Evolutionary conservation across 495 filamentous ascomycete species (phyloP).

Genomic region (Corynascus novoguineensis): DNA sequence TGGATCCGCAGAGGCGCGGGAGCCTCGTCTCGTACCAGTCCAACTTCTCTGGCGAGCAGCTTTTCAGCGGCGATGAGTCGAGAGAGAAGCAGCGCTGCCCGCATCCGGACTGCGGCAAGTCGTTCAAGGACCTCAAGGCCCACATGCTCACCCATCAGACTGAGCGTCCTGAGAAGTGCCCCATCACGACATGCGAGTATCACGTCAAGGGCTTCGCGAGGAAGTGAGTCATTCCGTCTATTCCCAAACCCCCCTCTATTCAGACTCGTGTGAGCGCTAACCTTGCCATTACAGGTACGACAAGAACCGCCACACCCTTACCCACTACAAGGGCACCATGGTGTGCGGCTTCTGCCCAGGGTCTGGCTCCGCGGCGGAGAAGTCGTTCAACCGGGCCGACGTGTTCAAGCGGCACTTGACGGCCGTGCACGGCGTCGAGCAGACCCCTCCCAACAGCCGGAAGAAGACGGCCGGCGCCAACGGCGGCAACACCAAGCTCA

Average conservation of each 20-base stretch:
- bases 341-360: conserved; percentile 98
- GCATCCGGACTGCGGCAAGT: conserved; percentile 75
- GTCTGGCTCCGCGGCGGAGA: conserved; percentile 86
- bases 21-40: conserved; percentile 32
- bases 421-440: conserved; percentile 90
- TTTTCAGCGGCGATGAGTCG: conserved; percentile 53
- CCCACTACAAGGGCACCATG: conserved; percentile 99
- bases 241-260: neutral
- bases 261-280: neutral
- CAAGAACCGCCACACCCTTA: conserved; percentile 94
- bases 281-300: conserved; percentile 55
- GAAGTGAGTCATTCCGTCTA: conserved; percentile 44
- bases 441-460: conserved; percentile 91
- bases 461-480: conserved; percentile 57
- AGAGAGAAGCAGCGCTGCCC: conserved; percentile 74
- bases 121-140: conserved; percentile 90
- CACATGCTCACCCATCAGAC: conserved; percentile 96
- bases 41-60: conserved; percentile 43
- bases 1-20: conserved; percentile 34
- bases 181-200: conserved; percentile 91
- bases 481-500: conserved; percentile 50
- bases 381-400: conserved; percentile 97
- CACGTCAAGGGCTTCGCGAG: conserved; percentile 93
- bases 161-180: conserved; percentile 94
- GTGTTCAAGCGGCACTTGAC: conserved; percentile 98